Evolutionary conservation across 2,329 filamentous ascomycete species (phyloP), one percentile per base, ranked within the genome.

Genomic region (Aspergillus ustus): DNA sequence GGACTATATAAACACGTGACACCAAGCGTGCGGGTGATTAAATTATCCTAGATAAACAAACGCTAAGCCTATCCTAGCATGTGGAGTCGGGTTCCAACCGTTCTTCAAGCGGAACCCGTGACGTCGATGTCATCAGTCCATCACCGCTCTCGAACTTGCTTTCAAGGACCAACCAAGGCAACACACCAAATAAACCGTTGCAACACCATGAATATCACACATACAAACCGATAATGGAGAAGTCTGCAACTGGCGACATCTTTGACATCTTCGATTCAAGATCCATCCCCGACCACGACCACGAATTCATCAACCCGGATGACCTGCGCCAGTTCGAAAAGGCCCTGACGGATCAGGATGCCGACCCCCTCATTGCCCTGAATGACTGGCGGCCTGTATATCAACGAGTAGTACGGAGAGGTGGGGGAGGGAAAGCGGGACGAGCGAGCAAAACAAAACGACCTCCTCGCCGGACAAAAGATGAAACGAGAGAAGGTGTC

Each of bases 311-410:
- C 68, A 78, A 85, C 49, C 82, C 88, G 45, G 87, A 87, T 62
- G 90, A 96, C 72, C 82, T 97, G 34, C 82, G 85, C 43, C 89
- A 90, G 58, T 98, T 98, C 75, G 89, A 90, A 63, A 87, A 86
- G 62, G 94, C 94, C 7, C 85, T 97, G 8, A 85, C 87, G n/a
- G 91, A 91, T 1, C 92, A 93, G 0, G 92, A 96, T 64, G 86
- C 87, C 1, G 84, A 89, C 45, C 88, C 90, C 40, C 88, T 98
- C 70, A 91, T 92, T 3, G 94, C 95, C 45, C 87, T 96, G 73
- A 96, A 96, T 75, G 95, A 99, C 81, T 99, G 95, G 95, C 89
- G 91, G 17, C 95, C 95, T 0, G 87, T 98, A 13, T 89, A 91
- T 68, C 87, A 94, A 73, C 88, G 85, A 60, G 84, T 93, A 22